Evolutionary conservation across 208 protist genomes (phyloP).

Genomic region (Trypanosoma congolense): DNA sequence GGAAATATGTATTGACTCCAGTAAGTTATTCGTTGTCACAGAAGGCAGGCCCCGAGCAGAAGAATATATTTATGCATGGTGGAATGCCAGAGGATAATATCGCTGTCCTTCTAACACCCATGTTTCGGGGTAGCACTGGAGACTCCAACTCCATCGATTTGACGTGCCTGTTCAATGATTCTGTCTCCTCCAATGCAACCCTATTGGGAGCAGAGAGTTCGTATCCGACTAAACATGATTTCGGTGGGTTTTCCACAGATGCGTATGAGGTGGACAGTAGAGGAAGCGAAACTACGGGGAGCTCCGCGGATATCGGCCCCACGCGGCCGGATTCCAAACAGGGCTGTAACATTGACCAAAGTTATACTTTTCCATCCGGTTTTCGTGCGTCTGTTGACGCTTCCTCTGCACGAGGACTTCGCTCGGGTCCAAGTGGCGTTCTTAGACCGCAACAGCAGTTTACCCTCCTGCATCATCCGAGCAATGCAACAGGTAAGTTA

Average conservation of each 20-base stretch:
- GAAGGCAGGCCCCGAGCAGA: slow-evolving; percentile 10
- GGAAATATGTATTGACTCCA: slow-evolving; percentile 69
- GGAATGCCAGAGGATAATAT: slow-evolving; percentile 14
- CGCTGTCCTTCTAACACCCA: not conserved
- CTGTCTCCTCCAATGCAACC: not conserved
- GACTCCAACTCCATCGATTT: not conserved
- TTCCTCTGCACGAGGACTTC: not conserved
- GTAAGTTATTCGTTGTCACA: slow-evolving; percentile 26
- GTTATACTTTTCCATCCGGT: too few species aligned
- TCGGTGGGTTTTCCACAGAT: not conserved
- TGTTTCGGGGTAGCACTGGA: not conserved
- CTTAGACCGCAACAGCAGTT: slow-evolving; percentile 37
- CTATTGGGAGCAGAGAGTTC: not conserved
- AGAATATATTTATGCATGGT: slow-evolving; percentile 69
- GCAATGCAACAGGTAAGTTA: slow-evolving; percentile 43
- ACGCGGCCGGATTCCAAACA: too few species aligned
- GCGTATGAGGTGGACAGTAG: not conserved
- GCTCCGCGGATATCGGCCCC: too few species aligned
- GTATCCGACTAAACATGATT: not conserved
- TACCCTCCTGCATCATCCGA: slow-evolving; percentile 58
- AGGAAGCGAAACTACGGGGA: too few species aligned
- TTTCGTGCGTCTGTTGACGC: too few species aligned
- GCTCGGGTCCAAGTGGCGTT: slow-evolving; percentile 19
- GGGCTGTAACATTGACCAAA: too few species aligned
- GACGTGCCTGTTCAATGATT: not conserved